phyloP scores from a whole-genome alignment of 495 filamentous ascomycete genomes.

The Podospora australis region DNA sequence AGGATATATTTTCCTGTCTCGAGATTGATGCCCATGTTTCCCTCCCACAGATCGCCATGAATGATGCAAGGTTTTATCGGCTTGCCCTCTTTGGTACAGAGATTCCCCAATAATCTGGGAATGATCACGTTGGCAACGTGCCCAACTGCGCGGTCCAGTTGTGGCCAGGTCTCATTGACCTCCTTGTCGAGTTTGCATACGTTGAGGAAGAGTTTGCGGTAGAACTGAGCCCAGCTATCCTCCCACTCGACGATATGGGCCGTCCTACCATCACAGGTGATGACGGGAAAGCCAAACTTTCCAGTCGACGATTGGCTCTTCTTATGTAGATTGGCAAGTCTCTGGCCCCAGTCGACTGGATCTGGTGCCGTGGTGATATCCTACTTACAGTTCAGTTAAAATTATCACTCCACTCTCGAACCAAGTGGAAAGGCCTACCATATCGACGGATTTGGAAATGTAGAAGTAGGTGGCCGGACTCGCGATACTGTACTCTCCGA shows the following conservation, averaged over 20 bases:
- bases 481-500: slow-evolving; percentile 7
- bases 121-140: slow-evolving; percentile 17
- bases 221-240: slow-evolving; percentile 23
- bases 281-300: slow-evolving; percentile 16
- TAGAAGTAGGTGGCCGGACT: slow-evolving; percentile 16
- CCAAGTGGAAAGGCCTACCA: neutral
- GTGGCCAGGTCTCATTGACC: slow-evolving; percentile 14
- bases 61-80: slow-evolving; percentile 29
- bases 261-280: slow-evolving; percentile 15
- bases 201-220: slow-evolving; percentile 10
- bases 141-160: slow-evolving; percentile 12
- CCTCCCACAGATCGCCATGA: slow-evolving; percentile 35
- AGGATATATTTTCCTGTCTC: slow-evolving; percentile 26
- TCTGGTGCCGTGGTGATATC: slow-evolving; percentile 6
- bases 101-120: slow-evolving; percentile 26
- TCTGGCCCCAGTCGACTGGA: neutral
- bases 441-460: slow-evolving; percentile 17
- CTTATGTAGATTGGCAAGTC: slow-evolving; percentile 9
- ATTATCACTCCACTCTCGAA: neutral
- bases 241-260: slow-evolving; percentile 14
- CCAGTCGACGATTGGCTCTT: slow-evolving; percentile 10
- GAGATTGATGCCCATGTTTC: slow-evolving; percentile 20
- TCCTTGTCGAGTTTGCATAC: slow-evolving; percentile 12
- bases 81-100: slow-evolving; percentile 18
- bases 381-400: neutral